Conservation (phyloP, 2,329 filamentous ascomycete species). For the Clarireedia paspali region DNA sequence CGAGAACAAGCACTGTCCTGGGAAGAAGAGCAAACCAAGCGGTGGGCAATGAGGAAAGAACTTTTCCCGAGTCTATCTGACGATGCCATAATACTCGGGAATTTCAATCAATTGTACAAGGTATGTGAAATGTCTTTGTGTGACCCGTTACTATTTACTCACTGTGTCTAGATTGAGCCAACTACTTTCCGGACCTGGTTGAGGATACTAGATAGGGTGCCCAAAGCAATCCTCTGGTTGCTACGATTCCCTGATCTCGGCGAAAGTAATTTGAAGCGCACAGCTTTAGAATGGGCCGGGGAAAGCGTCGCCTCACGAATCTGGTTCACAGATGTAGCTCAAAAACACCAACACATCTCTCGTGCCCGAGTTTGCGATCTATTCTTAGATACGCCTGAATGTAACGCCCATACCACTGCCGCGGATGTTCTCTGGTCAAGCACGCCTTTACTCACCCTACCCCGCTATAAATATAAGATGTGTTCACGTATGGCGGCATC, state of each 20-base stretch:
- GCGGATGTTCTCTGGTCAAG: slow-evolving; percentile 96
- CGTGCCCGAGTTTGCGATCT: slow-evolving; percentile 87
- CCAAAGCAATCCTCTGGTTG: slow-evolving; percentile 88
- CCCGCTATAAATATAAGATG: slow-evolving; percentile 96
- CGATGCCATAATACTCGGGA: slow-evolving; percentile 84
- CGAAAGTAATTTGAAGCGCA: slow-evolving; percentile 74
- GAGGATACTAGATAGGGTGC: slow-evolving; percentile 76
- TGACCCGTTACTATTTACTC: background rate
- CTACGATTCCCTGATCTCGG: slow-evolving; percentile 94
- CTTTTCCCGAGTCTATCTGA: slow-evolving; percentile 78
- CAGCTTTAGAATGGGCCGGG: slow-evolving; percentile 77
- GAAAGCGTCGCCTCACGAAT: slow-evolving; percentile 78
- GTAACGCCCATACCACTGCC: slow-evolving; percentile 95
- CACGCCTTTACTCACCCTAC: slow-evolving; percentile 82
- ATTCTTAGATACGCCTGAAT: slow-evolving; percentile 95
- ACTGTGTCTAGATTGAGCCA: slow-evolving; percentile 69
- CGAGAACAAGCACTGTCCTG: slow-evolving; percentile 62
- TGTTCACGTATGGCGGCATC: slow-evolving; percentile 96
- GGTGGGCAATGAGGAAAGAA: slow-evolving; percentile 91
- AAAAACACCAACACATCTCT: slow-evolving; percentile 89
- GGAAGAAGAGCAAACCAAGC: slow-evolving; percentile 71
- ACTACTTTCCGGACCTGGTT: slow-evolving; percentile 95
- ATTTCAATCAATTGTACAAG: slow-evolving; percentile 99
- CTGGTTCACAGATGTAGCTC: slow-evolving; percentile 92
- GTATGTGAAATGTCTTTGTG: slow-evolving; percentile 39